phyloP scores from a whole-genome alignment of 148 eudicot genomes.

The Heliamphora exappendiculata region DNA sequence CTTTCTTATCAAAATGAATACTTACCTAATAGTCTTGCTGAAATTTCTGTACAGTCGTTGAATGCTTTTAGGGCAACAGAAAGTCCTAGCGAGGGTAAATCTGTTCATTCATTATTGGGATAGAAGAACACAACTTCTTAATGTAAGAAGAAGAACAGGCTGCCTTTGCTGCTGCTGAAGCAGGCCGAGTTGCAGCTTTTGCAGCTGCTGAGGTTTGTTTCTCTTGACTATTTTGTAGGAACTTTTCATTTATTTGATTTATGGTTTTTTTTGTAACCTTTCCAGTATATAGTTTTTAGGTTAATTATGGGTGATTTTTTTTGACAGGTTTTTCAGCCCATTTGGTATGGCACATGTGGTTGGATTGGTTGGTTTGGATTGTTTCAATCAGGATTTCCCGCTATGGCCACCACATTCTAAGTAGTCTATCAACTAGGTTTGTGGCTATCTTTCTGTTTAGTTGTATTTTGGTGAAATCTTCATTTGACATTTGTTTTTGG shows the following conservation, averaged over 20 bases:
- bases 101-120: constrained; percentile 9
- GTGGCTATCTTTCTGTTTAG: too few relatives aligned
- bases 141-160: constrained; percentile 83
- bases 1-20: neutral
- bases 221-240: neutral
- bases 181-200: constrained; percentile 76
- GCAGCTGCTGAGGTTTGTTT: constrained; percentile 90
- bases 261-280: neutral
- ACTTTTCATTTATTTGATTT: neutral
- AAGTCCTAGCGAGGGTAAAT: neutral
- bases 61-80: neutral
- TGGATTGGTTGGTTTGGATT: too few relatives aligned
- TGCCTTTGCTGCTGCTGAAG: constrained; percentile 90
- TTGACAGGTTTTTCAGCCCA: too few relatives aligned
- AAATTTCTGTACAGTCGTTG: neutral
- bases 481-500: too few relatives aligned
- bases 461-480: too few relatives aligned
- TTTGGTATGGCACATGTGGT: too few relatives aligned
- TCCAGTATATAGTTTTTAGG: neutral
- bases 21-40: neutral
- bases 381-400: too few relatives aligned
- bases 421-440: too few relatives aligned
- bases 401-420: too few relatives aligned
- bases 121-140: constrained; percentile 30
- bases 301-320: neutral